phyloP scores from a whole-genome alignment of 306 rosid genomes.

The Lotus japonicus region DNA sequence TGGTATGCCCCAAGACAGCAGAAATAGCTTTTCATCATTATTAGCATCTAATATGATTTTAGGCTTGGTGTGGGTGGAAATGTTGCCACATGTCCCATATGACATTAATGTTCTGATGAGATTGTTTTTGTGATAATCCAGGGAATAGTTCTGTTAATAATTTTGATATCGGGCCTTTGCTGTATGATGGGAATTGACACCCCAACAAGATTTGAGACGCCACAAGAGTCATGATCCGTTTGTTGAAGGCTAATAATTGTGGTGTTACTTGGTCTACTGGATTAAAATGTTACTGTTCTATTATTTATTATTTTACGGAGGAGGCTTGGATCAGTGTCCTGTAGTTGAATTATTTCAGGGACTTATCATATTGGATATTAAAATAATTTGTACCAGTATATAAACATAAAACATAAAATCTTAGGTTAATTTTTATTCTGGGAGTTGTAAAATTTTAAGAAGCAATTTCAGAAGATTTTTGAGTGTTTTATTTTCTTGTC shows the following conservation, averaged over 20 bases:
- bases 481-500: background rate
- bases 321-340: conserved; percentile 15
- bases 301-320: conserved; percentile 14
- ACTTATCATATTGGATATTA: conserved; percentile 16
- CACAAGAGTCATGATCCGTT: conserved; percentile 65
- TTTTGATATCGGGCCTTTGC: conserved; percentile 87
- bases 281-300: conserved; percentile 15
- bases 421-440: conserved; percentile 23
- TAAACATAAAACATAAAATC: conserved; percentile 18
- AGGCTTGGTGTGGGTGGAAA: conserved; percentile 2
- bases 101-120: conserved; percentile 24
- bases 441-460: conserved; percentile 24
- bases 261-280: conserved; percentile 20
- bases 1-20: background rate
- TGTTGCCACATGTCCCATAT: background rate
- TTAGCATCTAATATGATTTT: background rate
- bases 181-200: conserved; percentile 99
- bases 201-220: conserved; percentile 89
- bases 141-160: conserved; percentile 82
- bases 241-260: conserved; percentile 25
- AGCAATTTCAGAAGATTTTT: conserved; percentile 2
- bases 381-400: conserved; percentile 34
- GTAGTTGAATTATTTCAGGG: conserved; percentile 14
- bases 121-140: conserved; percentile 35
- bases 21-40: background rate